phyloP scores from a whole-genome alignment of 768 basidiomycete species.

The Termitomyces sp. region DNA sequence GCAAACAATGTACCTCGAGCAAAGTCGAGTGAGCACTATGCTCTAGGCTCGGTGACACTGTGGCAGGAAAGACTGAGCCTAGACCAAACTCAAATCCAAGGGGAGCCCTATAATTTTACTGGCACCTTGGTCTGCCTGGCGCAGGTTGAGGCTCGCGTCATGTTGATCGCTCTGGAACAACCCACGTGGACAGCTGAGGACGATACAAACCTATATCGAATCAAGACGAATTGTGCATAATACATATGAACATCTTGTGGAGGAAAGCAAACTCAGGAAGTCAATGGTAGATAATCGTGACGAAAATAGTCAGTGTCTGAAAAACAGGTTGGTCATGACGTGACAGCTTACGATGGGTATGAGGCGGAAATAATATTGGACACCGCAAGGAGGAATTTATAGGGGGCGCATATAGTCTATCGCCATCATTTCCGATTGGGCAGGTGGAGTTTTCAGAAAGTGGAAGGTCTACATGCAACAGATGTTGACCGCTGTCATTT shows the following conservation, averaged over 20 bases:
- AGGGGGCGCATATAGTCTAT: background rate
- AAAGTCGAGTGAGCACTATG: too few relatives aligned
- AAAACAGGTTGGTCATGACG: background rate
- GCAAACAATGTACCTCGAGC: too few relatives aligned
- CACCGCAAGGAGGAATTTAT: background rate
- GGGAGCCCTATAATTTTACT: background rate
- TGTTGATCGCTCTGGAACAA: background rate
- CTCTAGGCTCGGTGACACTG: too few relatives aligned
- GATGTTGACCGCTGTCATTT: background rate
- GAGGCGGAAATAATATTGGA: too few relatives aligned
- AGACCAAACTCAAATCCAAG: background rate
- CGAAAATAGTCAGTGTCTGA: background rate
- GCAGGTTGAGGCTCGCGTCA: background rate
- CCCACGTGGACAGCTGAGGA: background rate
- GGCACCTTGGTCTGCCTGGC: background rate
- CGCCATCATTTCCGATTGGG: background rate
- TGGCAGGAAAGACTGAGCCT: too few relatives aligned
- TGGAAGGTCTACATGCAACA: background rate
- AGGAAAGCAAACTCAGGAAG: background rate
- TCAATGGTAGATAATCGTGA: background rate
- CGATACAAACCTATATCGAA: background rate
- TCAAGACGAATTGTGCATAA: background rate
- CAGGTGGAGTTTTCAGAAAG: background rate
- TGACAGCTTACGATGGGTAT: background rate
- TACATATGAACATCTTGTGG: background rate